These are phyloP conservation scores for Solanum aculeatissimum DNA, from an alignment of 305 asterid genomes.

Conservation along the genomic window DNA sequence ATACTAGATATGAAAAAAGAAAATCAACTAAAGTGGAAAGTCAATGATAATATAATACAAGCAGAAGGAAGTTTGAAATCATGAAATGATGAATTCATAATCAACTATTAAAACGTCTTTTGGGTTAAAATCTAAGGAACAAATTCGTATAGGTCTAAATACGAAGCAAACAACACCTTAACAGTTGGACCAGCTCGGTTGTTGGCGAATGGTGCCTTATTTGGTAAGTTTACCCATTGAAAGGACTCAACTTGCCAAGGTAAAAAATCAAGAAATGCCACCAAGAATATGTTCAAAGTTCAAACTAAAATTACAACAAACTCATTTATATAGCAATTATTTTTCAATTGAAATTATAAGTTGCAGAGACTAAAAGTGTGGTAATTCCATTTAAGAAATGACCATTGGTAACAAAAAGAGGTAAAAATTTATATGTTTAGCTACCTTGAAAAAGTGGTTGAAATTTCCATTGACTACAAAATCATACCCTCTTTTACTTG, in stretches of 20 bases:
- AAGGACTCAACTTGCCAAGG: background rate
- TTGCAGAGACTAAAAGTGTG: background rate
- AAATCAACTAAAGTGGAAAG: too few species aligned
- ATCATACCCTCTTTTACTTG: background rate
- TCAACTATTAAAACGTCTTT: background rate
- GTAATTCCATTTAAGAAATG: background rate
- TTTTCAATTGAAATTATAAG: background rate
- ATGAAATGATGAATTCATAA: background rate
- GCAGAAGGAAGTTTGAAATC: background rate
- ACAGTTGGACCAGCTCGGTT: background rate
- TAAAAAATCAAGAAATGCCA: background rate
- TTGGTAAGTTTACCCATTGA: background rate
- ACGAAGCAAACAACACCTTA: background rate
- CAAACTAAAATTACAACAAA: background rate
- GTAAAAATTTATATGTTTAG: background rate
- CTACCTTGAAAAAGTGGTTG: conserved; percentile 1
- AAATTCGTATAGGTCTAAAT: rapidly evolving
- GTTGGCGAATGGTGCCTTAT: background rate
- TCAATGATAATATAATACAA: too few species aligned
- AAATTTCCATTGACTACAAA: background rate
- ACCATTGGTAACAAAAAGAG: background rate
- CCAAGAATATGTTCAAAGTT: background rate
- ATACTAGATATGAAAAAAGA: too few species aligned
- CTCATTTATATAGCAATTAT: background rate
- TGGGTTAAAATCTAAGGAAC: background rate